Evolutionary conservation across 371 early-diverging fungal species (phyloP).

Genomic region (Capillidium heterosporum): DNA sequence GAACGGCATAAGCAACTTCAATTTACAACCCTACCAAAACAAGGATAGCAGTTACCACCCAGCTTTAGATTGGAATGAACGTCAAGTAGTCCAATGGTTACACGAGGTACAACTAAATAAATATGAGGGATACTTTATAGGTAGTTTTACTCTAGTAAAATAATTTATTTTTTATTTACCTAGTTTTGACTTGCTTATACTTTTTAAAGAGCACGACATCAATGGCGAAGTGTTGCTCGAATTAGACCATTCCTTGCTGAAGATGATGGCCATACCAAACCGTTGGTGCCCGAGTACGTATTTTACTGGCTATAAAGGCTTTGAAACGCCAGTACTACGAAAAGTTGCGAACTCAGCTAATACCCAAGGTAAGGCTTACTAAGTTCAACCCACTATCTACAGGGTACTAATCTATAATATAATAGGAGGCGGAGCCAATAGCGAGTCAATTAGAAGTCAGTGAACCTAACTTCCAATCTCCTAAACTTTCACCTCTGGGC

Average conservation of each 20-base stretch:
- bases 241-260: conserved; percentile 56
- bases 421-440: neutral
- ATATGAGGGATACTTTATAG: neutral
- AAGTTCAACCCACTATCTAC: no score
- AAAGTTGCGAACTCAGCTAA: no score
- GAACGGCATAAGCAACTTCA: neutral
- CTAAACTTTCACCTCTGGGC: no score
- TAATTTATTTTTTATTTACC: neutral
- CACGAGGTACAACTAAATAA: neutral
- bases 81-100: conserved; percentile 1
- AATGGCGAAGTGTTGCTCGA: conserved; percentile 65
- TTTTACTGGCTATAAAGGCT: conserved; percentile 49
- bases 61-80: neutral
- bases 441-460: no score
- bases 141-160: neutral
- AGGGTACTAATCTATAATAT: conserved; percentile 9
- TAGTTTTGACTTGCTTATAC: neutral
- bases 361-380: neutral
- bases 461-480: no score
- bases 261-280: conserved; percentile 59
- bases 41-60: neutral
- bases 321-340: conserved; percentile 20
- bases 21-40: neutral
- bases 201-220: conserved; percentile 47
- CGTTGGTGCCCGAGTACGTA: conserved; percentile 67